Base-by-base conservation (phyloP, 441 rosid species). In the Mallotus japonicus region DNA sequence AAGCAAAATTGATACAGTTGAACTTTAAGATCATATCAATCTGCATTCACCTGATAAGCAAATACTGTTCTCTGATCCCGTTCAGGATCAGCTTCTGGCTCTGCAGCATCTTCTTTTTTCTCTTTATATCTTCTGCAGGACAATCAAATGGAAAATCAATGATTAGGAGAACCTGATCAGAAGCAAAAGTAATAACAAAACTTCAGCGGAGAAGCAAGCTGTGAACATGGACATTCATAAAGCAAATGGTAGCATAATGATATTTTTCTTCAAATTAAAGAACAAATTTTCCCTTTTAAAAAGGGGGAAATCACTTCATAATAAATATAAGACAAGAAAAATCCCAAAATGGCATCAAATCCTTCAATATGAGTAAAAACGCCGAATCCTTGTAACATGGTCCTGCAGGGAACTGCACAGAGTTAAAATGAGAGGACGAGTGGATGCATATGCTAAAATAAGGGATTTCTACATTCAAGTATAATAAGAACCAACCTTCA, bases 61-160 rank as follows among this genome's bases (percentile, higher is more conserved):
- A 93, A 93, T 44, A 96, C 99, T 46, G 99, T 93, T 81, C 98
- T 92, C 86, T 96, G 99, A 82, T 96, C 99, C 65, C 98, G 88
- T 79, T 96, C 99, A 73, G 99, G 98, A 87, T 96, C 98, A 81
- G 83, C 95, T 83, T 90, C 98, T 67, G 97, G 93, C 79, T 93
- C 98, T 44, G 56, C 81, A 63, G n/a, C 86, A 34, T 92, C 94
- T 81, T 93, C 97, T 77, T 89, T 96, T 78, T 88, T 93, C 59
- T 95, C 97, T 79, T 85, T 92, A 66, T 82, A 84, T 77, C 92
- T 83, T 84, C 98, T 96, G 88, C 84, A 80, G 78, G 75, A 76
- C 58, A 68, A 79, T 70, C 40, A 77, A 78, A 74, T 71, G 20
- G n/a, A 72, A 73, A 79, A 78, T 54, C n/a, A 65, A 51, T 49